Percentiles rank a stretch among this genome's conserved stretches.
Conservation (phyloP, 73 alveolate genomes). For the Tetrahymena borealis region DNA sequence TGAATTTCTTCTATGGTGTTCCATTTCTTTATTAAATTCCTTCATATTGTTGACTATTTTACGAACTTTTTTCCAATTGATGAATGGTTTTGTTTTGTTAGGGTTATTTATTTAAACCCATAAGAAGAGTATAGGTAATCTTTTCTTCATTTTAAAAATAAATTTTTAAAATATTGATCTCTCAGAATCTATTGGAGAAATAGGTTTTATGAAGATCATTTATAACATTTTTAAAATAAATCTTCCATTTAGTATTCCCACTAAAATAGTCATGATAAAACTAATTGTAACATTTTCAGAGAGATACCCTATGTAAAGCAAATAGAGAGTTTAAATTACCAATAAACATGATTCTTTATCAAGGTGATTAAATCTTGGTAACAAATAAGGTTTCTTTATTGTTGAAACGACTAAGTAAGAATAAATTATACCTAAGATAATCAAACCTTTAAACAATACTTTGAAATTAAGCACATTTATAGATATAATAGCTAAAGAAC, state of each 20-base stretch:
- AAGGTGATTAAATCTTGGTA: not conserved
- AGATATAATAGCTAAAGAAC: not conserved
- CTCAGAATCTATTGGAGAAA: not conserved
- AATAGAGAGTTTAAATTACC: not conserved
- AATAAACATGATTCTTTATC: not conserved
- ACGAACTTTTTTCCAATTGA: not conserved
- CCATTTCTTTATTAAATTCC: too few relatives aligned
- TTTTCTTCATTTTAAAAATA: not conserved
- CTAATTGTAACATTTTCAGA: not conserved
- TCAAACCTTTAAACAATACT: not conserved
- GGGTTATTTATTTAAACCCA: not conserved
- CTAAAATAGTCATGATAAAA: not conserved
- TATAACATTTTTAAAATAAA: not conserved
- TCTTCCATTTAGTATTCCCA: not conserved
- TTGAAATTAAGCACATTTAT: not conserved
- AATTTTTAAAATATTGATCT: not conserved
- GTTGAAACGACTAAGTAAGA: not conserved
- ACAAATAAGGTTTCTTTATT: not conserved
- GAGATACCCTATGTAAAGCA: not conserved
- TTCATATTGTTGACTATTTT: too few relatives aligned
- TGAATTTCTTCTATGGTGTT: too few relatives aligned
- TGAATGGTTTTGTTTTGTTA: not conserved
- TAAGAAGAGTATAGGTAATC: not conserved
- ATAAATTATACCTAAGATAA: not conserved
- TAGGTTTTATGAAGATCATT: not conserved